These are phyloP conservation scores for Cystobasidium sp. DNA, from an alignment of 1,284 basidiomycete genomes.

Conservation along the genomic window DNA sequence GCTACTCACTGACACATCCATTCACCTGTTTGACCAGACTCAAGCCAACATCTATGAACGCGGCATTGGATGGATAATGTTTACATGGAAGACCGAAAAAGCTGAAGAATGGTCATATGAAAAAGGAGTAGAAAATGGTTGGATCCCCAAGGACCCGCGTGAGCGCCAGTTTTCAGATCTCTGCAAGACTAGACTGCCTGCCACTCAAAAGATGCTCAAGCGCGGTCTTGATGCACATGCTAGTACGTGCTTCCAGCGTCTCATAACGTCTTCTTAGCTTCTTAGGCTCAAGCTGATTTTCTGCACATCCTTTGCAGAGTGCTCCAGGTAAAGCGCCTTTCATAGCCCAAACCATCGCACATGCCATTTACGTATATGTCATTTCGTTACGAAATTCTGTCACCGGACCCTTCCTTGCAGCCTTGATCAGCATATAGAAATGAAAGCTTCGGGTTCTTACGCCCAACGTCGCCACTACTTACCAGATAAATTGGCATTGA, in stretches of 20 bases:
- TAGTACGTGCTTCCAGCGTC: neutral
- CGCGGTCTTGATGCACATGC: neutral
- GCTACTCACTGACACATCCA: neutral
- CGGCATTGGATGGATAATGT: conserved; percentile 71
- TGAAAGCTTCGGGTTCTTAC: too few species aligned
- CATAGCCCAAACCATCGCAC: too few species aligned
- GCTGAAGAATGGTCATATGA: conserved; percentile 65
- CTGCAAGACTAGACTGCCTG: conserved; percentile 16
- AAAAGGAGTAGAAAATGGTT: conserved; percentile 73
- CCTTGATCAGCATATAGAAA: too few species aligned
- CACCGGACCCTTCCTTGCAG: too few species aligned
- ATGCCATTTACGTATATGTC: too few species aligned
- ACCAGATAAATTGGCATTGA: too few species aligned
- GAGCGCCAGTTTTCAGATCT: conserved; percentile 53
- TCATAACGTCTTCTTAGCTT: too few species aligned
- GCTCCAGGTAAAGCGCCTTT: too few species aligned
- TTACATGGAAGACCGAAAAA: conserved; percentile 69
- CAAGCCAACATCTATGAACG: conserved; percentile 30
- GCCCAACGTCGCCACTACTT: too few species aligned
- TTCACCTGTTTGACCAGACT: neutral
- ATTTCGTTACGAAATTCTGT: too few species aligned
- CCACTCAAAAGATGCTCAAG: neutral
- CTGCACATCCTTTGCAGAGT: too few species aligned
- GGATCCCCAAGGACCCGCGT: conserved; percentile 74
- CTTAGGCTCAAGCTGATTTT: too few species aligned